phyloP scores from a whole-genome alignment of 2,329 filamentous ascomycete genomes.

The Trichoderma semiorbis region DNA sequence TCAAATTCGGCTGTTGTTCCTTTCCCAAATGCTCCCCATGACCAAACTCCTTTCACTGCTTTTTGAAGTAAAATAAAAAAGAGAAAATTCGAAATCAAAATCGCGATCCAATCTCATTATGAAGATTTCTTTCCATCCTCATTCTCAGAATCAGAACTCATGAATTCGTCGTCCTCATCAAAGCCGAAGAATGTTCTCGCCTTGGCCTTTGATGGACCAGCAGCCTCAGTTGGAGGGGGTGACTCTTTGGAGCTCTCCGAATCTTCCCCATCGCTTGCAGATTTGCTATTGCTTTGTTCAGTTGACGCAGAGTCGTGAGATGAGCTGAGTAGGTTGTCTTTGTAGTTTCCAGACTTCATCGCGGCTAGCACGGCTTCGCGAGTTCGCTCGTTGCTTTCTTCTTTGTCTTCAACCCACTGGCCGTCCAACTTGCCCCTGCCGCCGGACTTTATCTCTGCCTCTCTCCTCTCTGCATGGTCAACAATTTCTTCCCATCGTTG shows the following conservation, averaged over 20 bases:
- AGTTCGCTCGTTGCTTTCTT: slow-evolving; percentile 82
- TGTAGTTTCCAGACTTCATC: slow-evolving; percentile 62
- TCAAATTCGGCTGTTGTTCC: neutral
- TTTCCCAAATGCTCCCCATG: neutral
- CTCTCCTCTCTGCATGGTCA: slow-evolving; percentile 74
- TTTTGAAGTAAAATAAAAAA: neutral
- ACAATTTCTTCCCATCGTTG: slow-evolving; percentile 87
- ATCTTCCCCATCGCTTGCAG: slow-evolving; percentile 36
- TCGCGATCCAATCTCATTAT: neutral
- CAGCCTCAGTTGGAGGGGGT: slow-evolving; percentile 44
- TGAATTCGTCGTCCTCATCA: slow-evolving; percentile 74
- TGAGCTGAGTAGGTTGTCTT: slow-evolving; percentile 56
- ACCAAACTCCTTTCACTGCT: slow-evolving; percentile 8
- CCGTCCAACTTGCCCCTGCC: slow-evolving; percentile 72
- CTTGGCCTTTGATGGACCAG: slow-evolving; percentile 38
- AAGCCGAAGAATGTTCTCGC: slow-evolving; percentile 66
- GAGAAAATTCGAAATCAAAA: neutral
- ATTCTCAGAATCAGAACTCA: slow-evolving; percentile 57
- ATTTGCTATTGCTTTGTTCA: slow-evolving; percentile 27
- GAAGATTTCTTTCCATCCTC: slow-evolving; percentile 1
- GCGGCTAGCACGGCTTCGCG: slow-evolving; percentile 69
- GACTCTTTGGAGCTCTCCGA: slow-evolving; percentile 46
- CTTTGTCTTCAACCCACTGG: slow-evolving; percentile 93
- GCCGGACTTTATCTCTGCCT: slow-evolving; percentile 78
- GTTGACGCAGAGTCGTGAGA: slow-evolving; percentile 47